Evolutionary conservation across 768 basidiomycete genomes (phyloP), one percentile per base, ranked within the genome.

Genomic region (Boletus fagicola): DNA sequence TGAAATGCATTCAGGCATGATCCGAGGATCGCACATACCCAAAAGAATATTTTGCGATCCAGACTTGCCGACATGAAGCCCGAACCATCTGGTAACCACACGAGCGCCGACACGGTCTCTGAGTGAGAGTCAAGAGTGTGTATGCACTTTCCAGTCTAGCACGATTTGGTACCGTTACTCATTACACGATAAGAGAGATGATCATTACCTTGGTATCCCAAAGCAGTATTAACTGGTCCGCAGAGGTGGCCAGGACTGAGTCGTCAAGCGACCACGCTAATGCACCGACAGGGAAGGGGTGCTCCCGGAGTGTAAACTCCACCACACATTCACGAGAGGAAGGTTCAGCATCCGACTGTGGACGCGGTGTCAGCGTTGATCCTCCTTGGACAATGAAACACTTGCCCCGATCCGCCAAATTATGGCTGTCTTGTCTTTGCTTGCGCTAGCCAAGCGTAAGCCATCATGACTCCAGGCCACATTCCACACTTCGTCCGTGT

Each of bases 231-330:
- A 76, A 71, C 47, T 87, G 78, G 61, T 98, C 94, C 24, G 92
- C 80, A 40, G 88, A 86, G 7, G 93, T 94, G 44, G 97, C 79
- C 58, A 99, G 76, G 61, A 90, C 79, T 20, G 83, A 75, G 67
- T 95, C 94, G 65, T 98, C 93, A 51, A 88, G 79, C 28, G 97
- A 98, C 95, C 96, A 99, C 1, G 94, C 87, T 57, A 99, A 75
- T 63, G 86, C 88, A 45, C 86, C 86, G 4, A 98, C 87, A 10
- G 85, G 69, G 68, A 88, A 88, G 28, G 79, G 78, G 70, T 97
- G 94, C n/a, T 88, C 92, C 39, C 81, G 76, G 52, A 98, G 74
- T 30, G 81, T 81, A 58, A 76, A 77, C 60, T 84, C 80, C 47
- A 78, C 77, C 35, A 73, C 76, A 80, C 85, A 87, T 66, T 84